phyloP scores from a whole-genome alignment of 305 asterid genomes.

The Salvia sclarea region DNA sequence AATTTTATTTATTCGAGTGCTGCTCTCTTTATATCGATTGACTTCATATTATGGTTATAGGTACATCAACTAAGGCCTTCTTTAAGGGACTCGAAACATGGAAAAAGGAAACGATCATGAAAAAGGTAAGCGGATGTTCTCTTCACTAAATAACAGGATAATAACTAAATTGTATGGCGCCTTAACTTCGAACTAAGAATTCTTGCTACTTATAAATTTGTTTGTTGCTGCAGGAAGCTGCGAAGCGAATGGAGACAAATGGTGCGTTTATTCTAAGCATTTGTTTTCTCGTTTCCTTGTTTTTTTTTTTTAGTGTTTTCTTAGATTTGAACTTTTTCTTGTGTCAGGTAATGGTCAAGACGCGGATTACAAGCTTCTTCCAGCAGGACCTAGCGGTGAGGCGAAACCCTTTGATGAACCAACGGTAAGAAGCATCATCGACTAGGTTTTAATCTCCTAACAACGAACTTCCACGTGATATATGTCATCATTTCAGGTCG shows the following conservation, averaged over 20 bases:
- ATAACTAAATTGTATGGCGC: not conserved
- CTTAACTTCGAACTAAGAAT: too few species aligned
- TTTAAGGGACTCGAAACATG: slow-evolving; percentile 63
- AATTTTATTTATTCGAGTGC: not conserved
- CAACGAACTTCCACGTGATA: slow-evolving; percentile 13
- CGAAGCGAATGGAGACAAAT: slow-evolving; percentile 34
- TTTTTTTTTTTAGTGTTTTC: slow-evolving; percentile 11
- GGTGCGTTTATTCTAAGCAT: slow-evolving; percentile 45
- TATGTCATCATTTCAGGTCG: slow-evolving; percentile 50
- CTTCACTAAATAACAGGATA: not conserved
- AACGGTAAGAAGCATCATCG: slow-evolving; percentile 46
- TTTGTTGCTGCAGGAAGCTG: slow-evolving; percentile 58
- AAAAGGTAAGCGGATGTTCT: slow-evolving; percentile 39
- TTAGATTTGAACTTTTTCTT: slow-evolving; percentile 24
- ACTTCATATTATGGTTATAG: slow-evolving; percentile 38
- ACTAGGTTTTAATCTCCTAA: not conserved
- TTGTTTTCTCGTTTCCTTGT: slow-evolving; percentile 15
- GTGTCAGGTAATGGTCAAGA: slow-evolving; percentile 54
- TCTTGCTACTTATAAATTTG: slow-evolving; percentile 21
- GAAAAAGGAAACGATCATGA: slow-evolving; percentile 59
- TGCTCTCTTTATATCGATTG: not conserved
- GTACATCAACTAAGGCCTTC: slow-evolving; percentile 60
- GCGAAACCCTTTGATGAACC: slow-evolving; percentile 48
- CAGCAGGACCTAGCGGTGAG: slow-evolving; percentile 62
- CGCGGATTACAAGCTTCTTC: slow-evolving; percentile 76